phyloP scores from a whole-genome alignment of 371 early-diverging fungal genomes.

The Rhizopus arrhizus region DNA sequence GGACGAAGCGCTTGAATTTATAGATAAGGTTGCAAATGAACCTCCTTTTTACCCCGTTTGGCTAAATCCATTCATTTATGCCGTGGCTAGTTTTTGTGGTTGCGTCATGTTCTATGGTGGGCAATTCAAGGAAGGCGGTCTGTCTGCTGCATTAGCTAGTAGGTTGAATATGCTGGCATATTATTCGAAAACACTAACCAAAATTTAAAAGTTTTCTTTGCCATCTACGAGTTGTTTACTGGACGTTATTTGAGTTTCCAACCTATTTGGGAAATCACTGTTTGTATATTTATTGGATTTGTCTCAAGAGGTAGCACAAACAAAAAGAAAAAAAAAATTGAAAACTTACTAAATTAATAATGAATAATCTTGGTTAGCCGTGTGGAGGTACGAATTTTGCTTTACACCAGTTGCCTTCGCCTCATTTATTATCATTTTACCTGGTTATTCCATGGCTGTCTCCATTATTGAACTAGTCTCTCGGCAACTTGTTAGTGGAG shows the following conservation, averaged over 20 bases:
- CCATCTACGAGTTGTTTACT: constrained; percentile 45
- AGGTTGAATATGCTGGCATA: constrained; percentile 17
- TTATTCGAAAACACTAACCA: not conserved
- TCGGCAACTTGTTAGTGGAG: constrained; percentile 85
- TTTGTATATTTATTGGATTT: constrained; percentile 70
- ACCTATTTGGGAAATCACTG: constrained; percentile 70
- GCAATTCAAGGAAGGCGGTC: constrained; percentile 41
- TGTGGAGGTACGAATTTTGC: constrained; percentile 40
- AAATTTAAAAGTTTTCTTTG: constrained; percentile 39
- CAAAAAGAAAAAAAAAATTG: not conserved
- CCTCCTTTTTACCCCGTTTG: constrained; percentile 54
- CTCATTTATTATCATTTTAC: constrained; percentile 65
- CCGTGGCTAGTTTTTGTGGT: constrained; percentile 52
- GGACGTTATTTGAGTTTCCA: constrained; percentile 45
- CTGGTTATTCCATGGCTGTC: constrained; percentile 75
- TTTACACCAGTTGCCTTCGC: constrained; percentile 56
- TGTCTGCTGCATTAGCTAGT: constrained; percentile 51
- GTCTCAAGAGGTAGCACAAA: constrained; percentile 52
- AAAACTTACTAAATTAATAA: not conserved
- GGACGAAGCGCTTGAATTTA: constrained; percentile 57
- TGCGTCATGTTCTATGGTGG: constrained; percentile 54
- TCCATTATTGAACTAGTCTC: constrained; percentile 82
- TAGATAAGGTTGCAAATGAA: constrained; percentile 43
- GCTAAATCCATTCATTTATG: constrained; percentile 55
- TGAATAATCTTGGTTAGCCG: constrained; percentile 21